phyloP scores from a whole-genome alignment of 2,329 filamentous ascomycete genomes.

The Calonectria montana region DNA sequence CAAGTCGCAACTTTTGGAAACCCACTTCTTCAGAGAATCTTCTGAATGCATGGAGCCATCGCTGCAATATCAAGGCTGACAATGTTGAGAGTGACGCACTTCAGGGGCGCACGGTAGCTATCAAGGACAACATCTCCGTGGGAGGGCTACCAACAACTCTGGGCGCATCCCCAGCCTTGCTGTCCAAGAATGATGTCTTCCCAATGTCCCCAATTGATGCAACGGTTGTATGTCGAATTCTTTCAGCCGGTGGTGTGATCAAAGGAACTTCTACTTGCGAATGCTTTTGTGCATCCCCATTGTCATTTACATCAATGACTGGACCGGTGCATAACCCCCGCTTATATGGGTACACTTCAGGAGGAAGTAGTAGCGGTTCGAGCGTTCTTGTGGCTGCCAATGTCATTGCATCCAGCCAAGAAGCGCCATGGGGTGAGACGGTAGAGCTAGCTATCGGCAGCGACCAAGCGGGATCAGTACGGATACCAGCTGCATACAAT shows the following conservation, averaged over 20 bases:
- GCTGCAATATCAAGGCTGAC: constrained; percentile 38
- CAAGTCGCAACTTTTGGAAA: constrained; percentile 35
- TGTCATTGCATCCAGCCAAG: neutral
- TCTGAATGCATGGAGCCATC: constrained; percentile 50
- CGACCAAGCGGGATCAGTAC: constrained; percentile 48
- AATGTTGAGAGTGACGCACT: constrained; percentile 22
- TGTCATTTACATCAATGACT: constrained; percentile 42
- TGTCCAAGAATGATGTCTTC: constrained; percentile 7
- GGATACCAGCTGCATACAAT: constrained; percentile 45
- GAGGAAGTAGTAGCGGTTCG: constrained; percentile 48
- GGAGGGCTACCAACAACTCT: constrained; percentile 42
- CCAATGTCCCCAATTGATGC: constrained; percentile 36
- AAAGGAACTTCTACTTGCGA: constrained; percentile 45
- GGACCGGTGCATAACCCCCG: constrained; percentile 45
- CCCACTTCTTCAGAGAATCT: constrained; percentile 42
- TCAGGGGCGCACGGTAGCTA: constrained; percentile 30
- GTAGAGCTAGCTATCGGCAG: constrained; percentile 44
- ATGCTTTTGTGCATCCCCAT: constrained; percentile 44
- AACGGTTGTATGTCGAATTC: constrained; percentile 36
- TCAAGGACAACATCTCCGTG: constrained; percentile 47
- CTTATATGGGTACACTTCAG: constrained; percentile 40
- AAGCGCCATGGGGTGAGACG: constrained; percentile 19
- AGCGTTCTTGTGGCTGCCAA: constrained; percentile 42
- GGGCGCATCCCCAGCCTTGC: constrained; percentile 27
- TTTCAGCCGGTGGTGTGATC: constrained; percentile 41